Base-by-base conservation (phyloP, 495 filamentous ascomycete species). In the Sordaria brevicollis region DNA sequence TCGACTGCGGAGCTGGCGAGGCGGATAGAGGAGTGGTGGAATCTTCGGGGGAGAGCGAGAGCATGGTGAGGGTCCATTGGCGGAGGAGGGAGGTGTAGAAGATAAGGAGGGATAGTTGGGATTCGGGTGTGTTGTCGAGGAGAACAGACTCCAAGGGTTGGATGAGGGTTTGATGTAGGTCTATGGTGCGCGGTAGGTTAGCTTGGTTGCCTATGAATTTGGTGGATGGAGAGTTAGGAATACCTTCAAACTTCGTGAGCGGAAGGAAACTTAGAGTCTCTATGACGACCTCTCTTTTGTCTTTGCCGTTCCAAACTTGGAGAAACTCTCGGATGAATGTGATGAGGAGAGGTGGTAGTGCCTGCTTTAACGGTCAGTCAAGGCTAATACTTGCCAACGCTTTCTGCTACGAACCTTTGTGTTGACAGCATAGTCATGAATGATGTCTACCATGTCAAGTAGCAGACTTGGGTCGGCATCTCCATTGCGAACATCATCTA, bases 81-180 rank as follows among this genome's bases (percentile, higher is more conserved):
- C 80, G 83, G 57, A 94, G 85, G 31, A 97, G 81, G n/a, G 73
- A 76, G 5, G 88, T 89, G 79, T 94, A 95, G 73, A 93, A 92
- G 15, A 79, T 81, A 9, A 96, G 81, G 5, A 96, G 81, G 13
- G 78, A 78, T 5, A 83, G 71, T 75, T 87, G 85, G 1, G 87
- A 87, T 31, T 76, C 69, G 6, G 83, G 57, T 2, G 80, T 84
- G 43, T 81, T 80, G 71, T 87, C 78, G 15, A 93, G 77, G 8
- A 92, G 49, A 15, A 83, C 82, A 4, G 70, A 76, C 77, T 97
- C 91, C 57, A 92, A 72, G 8, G 82, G 86, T 10, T 76, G 72
- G 31, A 95, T 77, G 38, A 88, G 79, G 1, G 79, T 75, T 29
- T 70, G 65, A 69, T 85, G 79, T 13, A 88, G 73, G 17, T 88